Base-by-base conservation (phyloP, 1,139 yeast species). In the Yamadazyma sp. region DNA sequence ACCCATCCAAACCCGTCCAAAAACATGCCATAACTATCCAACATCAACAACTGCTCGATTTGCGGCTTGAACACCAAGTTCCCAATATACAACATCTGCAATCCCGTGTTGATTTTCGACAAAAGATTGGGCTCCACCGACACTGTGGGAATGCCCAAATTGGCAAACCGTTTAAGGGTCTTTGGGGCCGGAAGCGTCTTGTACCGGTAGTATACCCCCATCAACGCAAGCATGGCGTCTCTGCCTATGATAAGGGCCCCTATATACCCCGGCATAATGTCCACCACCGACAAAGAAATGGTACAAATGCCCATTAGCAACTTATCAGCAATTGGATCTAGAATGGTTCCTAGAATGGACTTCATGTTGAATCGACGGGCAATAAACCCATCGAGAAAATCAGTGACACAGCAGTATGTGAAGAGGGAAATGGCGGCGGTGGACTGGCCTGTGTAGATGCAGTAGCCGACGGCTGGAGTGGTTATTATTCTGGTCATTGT, bases 291-390 rank as follows among this genome's bases (percentile, higher is more conserved):
- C 42, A 92, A 65, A 38, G 95, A 80, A 0, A 82, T 70, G 0
- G 97, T 89, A 39, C 95, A 80, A 0, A 86, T 79, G 31, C 94
- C 77, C 96, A 94, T 88, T 33, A 94, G 68, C 17, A 86, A 68
- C 59, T 94, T 94, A 57, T 94, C 99, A 0, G 98, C 99, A 67
- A 89, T 73, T 0, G 99, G 98, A 54, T 94, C 99, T 30, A 94
- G 68, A 15, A 94, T 83, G 0, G 96, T 85, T 0, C 99, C 99
- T 4, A 90, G 76, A 2, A 86, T 82, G 0, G 96, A 82, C 52
- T 80, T 78, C 75, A 85, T 70, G 40, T 88, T 81, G 67, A 64
- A 90, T 44, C 63, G 75, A 38, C 99, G 71, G 8, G 99, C 98
- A 48, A 94, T 78, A 54, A 65, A 86, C 0, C 99, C 98, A 59